Percentiles rank a stretch among this genome's conserved stretches.
Conservation (phyloP, 305 asterid genomes). For the Fraxinus greggii region DNA sequence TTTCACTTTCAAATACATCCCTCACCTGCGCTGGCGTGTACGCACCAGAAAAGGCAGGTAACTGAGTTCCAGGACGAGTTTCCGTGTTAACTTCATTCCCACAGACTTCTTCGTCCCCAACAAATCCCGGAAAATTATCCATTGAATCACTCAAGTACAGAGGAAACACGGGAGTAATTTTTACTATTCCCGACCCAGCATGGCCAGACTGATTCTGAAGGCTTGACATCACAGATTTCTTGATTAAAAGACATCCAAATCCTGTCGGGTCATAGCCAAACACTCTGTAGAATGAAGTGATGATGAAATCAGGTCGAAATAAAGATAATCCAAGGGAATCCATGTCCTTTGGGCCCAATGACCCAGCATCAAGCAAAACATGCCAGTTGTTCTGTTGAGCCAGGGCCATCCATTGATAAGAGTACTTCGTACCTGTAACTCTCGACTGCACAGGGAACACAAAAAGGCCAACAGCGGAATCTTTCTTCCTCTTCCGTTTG, state of each 20-base stretch:
- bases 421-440: conserved; percentile 90
- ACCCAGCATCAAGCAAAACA: conserved; percentile 94
- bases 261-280: conserved; percentile 96
- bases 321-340: conserved; percentile 92
- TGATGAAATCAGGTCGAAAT: conserved; percentile 89
- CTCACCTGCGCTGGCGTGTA: conserved; percentile 92
- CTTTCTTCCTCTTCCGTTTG: conserved; percentile 79
- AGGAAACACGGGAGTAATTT: conserved; percentile 88
- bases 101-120: conserved; percentile 56
- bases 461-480: conserved; percentile 84
- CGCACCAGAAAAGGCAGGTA: conserved; percentile 97
- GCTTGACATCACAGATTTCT: conserved; percentile 81
- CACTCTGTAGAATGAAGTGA: conserved; percentile 85
- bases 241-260: conserved; percentile 90
- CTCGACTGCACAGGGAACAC: conserved; percentile 97
- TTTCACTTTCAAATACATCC: conserved; percentile 82
- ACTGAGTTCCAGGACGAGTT: conserved; percentile 57
- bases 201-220: conserved; percentile 89
- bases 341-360: conserved; percentile 97
- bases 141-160: conserved; percentile 80
- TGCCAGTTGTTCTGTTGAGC: conserved; percentile 99
- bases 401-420: conserved; percentile 98
- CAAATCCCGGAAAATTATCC: conserved; percentile 81
- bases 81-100: conserved; percentile 55
- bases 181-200: conserved; percentile 94